Evolutionary conservation across 2,329 filamentous ascomycete species (phyloP), one percentile per base, ranked within the genome.

Genomic region (Trichoderma cornu-damae): DNA sequence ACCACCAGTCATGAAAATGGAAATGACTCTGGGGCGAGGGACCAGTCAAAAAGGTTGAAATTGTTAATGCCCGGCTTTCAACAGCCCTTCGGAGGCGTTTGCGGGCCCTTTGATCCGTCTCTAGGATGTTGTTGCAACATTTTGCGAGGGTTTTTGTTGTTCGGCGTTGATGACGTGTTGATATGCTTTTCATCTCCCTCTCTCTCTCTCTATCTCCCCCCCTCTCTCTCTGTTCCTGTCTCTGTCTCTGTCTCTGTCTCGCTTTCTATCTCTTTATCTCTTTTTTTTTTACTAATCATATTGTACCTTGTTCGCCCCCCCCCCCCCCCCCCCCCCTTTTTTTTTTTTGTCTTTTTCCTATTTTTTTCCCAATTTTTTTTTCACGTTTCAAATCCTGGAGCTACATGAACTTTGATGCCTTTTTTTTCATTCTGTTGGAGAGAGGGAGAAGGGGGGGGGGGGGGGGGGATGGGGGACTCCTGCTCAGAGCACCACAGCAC

Each of bases 1-100:
- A 89, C 64, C 89, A 92, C 72, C 87, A 89, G 75, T 86, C 87
- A 74, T 90, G 78, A 77, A 67, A 22, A 52, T 42, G 40, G 30
- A 28, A 32, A 46, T 22, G 26, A 42, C 28, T 52, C 54, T 47
- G 28, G 61, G 43, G 44, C 28, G 43, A n/a, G 44, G 35, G 43
- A n/a, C 34, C 47, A 59, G 52, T 22, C 20, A 16, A 59, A 58
- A 59, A 58, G 60, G 65, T 65, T 64, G 65, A 43, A 54, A 69
- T 72, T 71, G 73, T 73, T 77, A 77, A 84, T 83, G 82, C 80
- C 80, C 79, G 77, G 75, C 78, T 78, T 77, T 76, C 77, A 77
- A 80, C 79, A 77, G 75, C 77, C 76, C n/a, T 72, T 67, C 69
- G 61, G 67, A 73, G 37, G 54, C 60, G 59, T 57, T 62, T 64